These are phyloP conservation scores for Thuidium tamariscinum DNA, from an alignment of 225 moss, liverwort and hornwort genomes.

Conservation along the genomic window DNA sequence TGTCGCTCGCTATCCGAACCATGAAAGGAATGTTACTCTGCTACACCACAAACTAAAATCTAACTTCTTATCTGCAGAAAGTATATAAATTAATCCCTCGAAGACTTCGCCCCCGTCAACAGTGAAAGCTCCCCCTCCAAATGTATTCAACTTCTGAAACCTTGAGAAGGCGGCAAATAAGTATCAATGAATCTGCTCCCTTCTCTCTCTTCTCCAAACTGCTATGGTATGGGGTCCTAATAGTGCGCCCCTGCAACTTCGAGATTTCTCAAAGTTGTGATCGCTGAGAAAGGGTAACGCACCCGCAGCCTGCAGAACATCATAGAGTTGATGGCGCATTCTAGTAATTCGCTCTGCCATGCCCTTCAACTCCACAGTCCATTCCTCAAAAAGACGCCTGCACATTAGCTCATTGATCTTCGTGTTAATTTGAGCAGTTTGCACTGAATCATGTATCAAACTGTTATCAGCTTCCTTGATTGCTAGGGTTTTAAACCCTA, in stretches of 20 bases:
- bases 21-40: not conserved
- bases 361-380: not conserved
- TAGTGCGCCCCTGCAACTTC: not conserved
- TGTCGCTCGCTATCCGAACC: not conserved
- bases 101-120: not conserved
- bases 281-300: too few species aligned
- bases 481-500: not conserved
- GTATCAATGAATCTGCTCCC: not conserved
- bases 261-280: too few species aligned
- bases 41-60: not conserved
- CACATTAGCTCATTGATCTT: not conserved
- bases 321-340: not conserved
- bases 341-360: not conserved
- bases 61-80: not conserved
- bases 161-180: not conserved
- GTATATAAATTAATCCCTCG: not conserved
- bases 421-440: not conserved
- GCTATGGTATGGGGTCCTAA: not conserved
- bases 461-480: not conserved
- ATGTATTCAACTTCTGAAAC: not conserved
- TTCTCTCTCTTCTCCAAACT: not conserved
- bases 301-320: not conserved
- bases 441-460: not conserved
- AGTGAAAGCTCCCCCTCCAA: not conserved
- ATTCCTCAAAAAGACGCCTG: not conserved